Conservation (phyloP, 306 rosid species). For the Crotalaria pallida region DNA sequence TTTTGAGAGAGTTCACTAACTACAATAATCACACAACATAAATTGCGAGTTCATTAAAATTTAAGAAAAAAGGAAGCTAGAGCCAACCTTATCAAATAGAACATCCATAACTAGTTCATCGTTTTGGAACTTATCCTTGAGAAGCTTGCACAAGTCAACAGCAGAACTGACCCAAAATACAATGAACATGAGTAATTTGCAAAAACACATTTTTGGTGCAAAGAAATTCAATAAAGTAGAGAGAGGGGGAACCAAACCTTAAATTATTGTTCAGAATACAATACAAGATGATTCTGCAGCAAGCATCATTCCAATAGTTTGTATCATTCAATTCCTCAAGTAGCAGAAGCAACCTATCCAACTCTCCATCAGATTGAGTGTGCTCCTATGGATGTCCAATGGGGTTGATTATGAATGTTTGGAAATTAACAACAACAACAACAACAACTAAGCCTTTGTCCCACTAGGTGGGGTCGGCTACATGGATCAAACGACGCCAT, state of each 20-base stretch:
- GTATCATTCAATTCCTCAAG: conserved; percentile 47
- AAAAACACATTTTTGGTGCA: background rate
- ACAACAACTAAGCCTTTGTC: too few relatives aligned
- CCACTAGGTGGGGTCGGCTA: too few relatives aligned
- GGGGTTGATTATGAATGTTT: background rate
- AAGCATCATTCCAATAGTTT: conserved; percentile 60
- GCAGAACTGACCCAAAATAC: conserved; percentile 47
- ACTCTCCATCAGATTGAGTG: conserved; percentile 41
- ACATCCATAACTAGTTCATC: conserved; percentile 42
- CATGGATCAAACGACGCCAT: too few relatives aligned
- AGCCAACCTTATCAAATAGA: conserved; percentile 68
- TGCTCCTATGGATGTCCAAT: conserved; percentile 40
- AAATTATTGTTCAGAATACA: conserved; percentile 54
- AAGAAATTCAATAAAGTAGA: background rate
- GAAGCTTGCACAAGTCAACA: conserved; percentile 57
- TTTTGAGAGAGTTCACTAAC: background rate
- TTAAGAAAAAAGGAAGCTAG: background rate
- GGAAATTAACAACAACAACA: too few relatives aligned
- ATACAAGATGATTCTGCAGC: conserved; percentile 55
- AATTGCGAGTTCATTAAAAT: conserved; percentile 1
- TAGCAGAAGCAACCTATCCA: conserved; percentile 53
- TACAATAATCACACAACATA: background rate
- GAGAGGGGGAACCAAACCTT: conserved; percentile 41
- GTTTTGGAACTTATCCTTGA: conserved; percentile 44
- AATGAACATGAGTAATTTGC: conserved; percentile 13